A percentile compares a stretch with the other conserved stretches of the same genome.
phyloP scores from a whole-genome alignment of 257 asterid genomes.

The Solanum commersonii region DNA sequence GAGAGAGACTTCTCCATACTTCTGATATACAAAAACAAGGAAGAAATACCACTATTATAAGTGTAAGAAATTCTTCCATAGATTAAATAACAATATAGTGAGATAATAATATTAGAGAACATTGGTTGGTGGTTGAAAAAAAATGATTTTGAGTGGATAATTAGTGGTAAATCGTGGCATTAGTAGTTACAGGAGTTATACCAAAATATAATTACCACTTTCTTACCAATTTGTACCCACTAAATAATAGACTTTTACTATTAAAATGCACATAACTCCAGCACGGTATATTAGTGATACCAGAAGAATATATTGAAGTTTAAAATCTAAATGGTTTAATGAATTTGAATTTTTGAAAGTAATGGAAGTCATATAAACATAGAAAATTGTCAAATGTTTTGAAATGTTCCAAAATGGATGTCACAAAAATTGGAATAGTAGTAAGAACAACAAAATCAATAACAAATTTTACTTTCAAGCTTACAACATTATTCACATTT shows the following conservation, averaged over 20 bases:
- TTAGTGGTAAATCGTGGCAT: not conserved
- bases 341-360: not conserved
- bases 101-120: not conserved
- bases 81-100: not conserved
- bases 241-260: not conserved
- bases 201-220: not conserved
- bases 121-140: not conserved
- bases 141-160: not conserved
- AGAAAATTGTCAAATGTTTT: not conserved
- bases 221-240: not conserved
- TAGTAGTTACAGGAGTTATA: not conserved
- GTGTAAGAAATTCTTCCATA: not conserved
- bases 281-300: not conserved
- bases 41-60: not conserved
- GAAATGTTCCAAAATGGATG: not conserved
- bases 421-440: not conserved
- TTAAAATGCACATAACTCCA: not conserved
- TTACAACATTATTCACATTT: not conserved
- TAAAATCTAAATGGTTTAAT: not conserved
- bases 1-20: not conserved
- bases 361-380: not conserved
- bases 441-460: not conserved
- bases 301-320: not conserved
- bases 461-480: not conserved
- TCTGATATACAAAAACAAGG: not conserved